Percentiles rank a stretch among this genome's conserved stretches.
Conservation (phyloP, 1,284 basidiomycete genomes). For the Papiliotrema flavescens region DNA sequence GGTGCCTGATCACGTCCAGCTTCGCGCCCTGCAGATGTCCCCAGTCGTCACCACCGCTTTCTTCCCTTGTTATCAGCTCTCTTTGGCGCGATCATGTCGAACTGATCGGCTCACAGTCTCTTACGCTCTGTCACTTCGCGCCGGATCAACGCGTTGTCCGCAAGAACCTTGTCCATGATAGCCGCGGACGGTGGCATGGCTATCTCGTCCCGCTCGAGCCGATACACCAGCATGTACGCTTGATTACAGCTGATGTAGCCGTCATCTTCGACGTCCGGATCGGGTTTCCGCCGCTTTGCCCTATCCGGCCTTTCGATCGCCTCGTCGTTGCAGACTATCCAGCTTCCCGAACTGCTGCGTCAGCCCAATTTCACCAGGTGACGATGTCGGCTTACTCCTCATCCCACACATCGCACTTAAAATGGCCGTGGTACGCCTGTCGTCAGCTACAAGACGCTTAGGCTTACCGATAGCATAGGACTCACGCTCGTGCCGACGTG, state of each 20-base stretch:
- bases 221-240: conserved; percentile 90
- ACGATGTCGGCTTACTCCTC: conserved; percentile 65
- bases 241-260: conserved; percentile 60
- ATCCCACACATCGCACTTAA: conserved; percentile 83
- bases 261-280: conserved; percentile 7
- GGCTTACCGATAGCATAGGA: conserved; percentile 1
- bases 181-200: conserved; percentile 52
- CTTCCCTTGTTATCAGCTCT: conserved; percentile 12
- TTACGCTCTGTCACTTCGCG: conserved; percentile 7
- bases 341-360: conserved; percentile 65
- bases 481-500: conserved; percentile 65
- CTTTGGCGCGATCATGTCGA: too few relatives aligned
- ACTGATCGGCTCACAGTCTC: neutral
- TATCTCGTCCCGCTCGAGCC: conserved; percentile 44
- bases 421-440: conserved; percentile 88
- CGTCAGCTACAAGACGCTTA: neutral
- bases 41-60: conserved; percentile 16
- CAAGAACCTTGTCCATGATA: conserved; percentile 57
- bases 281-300: conserved; percentile 14
- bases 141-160: conserved; percentile 52
- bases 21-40: conserved; percentile 20
- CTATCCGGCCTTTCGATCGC: conserved; percentile 19
- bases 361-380: too few relatives aligned
- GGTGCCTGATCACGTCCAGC: conserved; percentile 15
- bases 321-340: conserved; percentile 90